Evolutionary conservation across 306 rosid species (phyloP).

Genomic region (Casuarina glauca): DNA sequence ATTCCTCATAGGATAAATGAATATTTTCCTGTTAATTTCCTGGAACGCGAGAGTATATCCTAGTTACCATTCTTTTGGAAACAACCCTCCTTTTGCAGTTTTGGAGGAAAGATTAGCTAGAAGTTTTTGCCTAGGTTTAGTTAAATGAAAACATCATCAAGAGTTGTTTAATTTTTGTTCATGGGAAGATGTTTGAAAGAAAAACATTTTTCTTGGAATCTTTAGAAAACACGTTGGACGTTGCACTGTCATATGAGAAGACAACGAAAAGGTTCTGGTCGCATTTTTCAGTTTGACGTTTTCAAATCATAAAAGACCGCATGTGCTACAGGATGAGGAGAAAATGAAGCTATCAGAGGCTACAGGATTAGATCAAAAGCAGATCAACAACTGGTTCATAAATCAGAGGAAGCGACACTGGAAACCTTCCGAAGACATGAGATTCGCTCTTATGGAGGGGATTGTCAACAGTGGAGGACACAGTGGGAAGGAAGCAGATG

Average conservation of each 20-base stretch:
- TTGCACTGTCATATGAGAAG: background rate
- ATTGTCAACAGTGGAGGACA: constrained; percentile 30
- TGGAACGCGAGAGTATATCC: background rate
- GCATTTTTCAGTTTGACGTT: background rate
- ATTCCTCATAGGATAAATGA: no score
- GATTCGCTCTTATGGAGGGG: constrained; percentile 54
- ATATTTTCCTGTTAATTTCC: no score
- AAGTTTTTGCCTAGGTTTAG: background rate
- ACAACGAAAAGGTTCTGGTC: background rate
- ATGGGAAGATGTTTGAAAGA: background rate
- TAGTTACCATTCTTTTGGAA: no score
- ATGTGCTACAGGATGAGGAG: constrained; percentile 63
- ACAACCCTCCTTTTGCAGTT: no score
- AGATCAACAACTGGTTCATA: constrained; percentile 91
- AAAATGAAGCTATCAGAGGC: constrained; percentile 57
- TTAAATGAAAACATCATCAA: background rate
- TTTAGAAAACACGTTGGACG: background rate
- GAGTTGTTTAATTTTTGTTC: background rate
- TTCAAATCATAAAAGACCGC: background rate
- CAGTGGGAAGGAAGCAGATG: constrained; percentile 10
- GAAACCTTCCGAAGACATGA: constrained; percentile 84
- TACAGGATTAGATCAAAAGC: constrained; percentile 74
- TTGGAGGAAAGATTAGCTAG: background rate
- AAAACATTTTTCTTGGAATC: background rate
- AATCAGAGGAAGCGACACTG: constrained; percentile 92